Conservation (phyloP, 305 asterid species). For the Striga hermonthica region DNA sequence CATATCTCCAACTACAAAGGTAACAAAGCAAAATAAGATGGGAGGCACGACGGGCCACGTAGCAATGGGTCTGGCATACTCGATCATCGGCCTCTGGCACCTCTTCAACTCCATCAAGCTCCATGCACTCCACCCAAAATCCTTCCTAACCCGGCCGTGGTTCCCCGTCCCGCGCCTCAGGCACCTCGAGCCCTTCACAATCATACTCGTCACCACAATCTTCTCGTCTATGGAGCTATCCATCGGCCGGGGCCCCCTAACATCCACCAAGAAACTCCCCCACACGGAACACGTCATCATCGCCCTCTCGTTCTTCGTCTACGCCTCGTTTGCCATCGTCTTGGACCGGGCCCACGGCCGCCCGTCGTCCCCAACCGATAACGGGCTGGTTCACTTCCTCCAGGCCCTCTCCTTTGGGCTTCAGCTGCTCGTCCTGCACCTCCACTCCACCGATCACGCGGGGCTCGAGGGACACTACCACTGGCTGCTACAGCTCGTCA, state of each 20-base stretch:
- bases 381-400: slow-evolving; percentile 38
- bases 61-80: slow-evolving; percentile 43
- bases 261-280: slow-evolving; percentile 36
- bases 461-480: slow-evolving; percentile 63
- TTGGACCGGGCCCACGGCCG: slow-evolving; percentile 33
- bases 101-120: slow-evolving; percentile 53
- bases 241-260: slow-evolving; percentile 21
- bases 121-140: slow-evolving; percentile 44
- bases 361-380: slow-evolving; percentile 7
- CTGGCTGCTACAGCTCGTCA: slow-evolving; percentile 43
- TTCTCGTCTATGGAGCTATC: slow-evolving; percentile 41
- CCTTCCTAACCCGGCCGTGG: slow-evolving; percentile 46
- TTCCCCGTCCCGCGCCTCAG: slow-evolving; percentile 37
- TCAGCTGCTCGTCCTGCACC: slow-evolving; percentile 48
- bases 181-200: slow-evolving; percentile 41
- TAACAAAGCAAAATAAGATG: slow-evolving; percentile 21
- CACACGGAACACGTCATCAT: slow-evolving; percentile 54
- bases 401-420: slow-evolving; percentile 49
- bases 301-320: slow-evolving; percentile 43
- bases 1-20: neutral
- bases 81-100: slow-evolving; percentile 56
- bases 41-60: slow-evolving; percentile 53
- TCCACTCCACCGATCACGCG: slow-evolving; percentile 54
- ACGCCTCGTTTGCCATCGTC: slow-evolving; percentile 39
- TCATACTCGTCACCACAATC: slow-evolving; percentile 30